These are phyloP conservation scores for Termitomyces sp. DNA, from an alignment of 768 basidiomycete species.

Conservation along the genomic window DNA sequence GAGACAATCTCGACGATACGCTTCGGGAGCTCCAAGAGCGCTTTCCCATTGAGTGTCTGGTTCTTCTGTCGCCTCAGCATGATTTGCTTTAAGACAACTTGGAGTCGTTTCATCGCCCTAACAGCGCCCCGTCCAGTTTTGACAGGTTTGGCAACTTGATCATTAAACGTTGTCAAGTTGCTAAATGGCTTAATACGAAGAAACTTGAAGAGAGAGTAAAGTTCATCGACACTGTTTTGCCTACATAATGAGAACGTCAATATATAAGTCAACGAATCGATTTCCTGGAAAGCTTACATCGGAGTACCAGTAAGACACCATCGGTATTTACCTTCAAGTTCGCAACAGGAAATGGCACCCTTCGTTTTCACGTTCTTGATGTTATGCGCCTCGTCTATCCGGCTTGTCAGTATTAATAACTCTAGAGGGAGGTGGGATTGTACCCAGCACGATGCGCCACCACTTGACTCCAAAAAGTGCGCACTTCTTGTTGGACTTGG, in stretches of 20 bases:
- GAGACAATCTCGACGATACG: constrained; percentile 69
- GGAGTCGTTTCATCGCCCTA: constrained; percentile 81
- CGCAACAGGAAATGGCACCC: constrained; percentile 75
- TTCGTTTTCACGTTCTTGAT: constrained; percentile 88
- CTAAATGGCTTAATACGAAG: constrained; percentile 80
- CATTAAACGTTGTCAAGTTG: constrained; percentile 77
- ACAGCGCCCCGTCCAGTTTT: constrained; percentile 59
- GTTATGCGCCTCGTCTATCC: constrained; percentile 88
- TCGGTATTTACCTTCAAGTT: constrained; percentile 71
- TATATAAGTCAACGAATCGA: constrained; percentile 27
- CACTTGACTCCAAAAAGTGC: constrained; percentile 79
- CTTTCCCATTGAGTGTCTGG: constrained; percentile 72
- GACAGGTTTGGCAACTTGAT: constrained; percentile 76
- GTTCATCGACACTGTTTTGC: constrained; percentile 90
- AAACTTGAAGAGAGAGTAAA: constrained; percentile 89
- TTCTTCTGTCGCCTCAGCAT: constrained; percentile 90
- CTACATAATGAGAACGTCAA: constrained; percentile 33
- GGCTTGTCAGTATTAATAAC: background rate
- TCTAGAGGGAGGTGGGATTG: constrained; percentile 17
- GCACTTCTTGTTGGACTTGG: constrained; percentile 49
- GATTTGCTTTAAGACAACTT: constrained; percentile 80
- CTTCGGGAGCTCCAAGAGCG: constrained; percentile 76
- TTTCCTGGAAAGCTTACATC: constrained; percentile 41
- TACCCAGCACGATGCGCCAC: constrained; percentile 86
- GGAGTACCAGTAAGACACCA: constrained; percentile 91